Percentiles rank a stretch among this genome's conserved stretches.
Evolutionary conservation across 176 grass and related monocot species (phyloP).

Genomic region (Juncus inflexus): DNA sequence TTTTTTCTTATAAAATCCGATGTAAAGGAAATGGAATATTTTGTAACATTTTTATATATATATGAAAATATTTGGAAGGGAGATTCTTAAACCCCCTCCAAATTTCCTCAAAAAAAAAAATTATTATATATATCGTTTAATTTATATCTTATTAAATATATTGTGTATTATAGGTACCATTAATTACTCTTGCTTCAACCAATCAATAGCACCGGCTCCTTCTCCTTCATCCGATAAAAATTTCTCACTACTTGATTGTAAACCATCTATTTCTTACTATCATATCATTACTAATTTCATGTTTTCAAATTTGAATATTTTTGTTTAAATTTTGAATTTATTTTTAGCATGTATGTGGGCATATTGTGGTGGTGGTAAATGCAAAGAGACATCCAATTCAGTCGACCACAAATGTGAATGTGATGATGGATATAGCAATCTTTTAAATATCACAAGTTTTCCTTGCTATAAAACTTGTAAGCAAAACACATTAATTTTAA

Average conservation of each 20-base stretch:
- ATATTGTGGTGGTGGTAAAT: slow-evolving; percentile 66
- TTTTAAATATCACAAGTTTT: slow-evolving; percentile 58
- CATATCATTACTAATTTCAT: background rate
- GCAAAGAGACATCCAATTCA: slow-evolving; percentile 44
- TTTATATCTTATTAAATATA: too few relatives aligned
- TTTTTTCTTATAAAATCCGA: too few relatives aligned
- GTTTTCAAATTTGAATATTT: background rate
- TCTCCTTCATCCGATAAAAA: slow-evolving; percentile 30
- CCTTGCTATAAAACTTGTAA: slow-evolving; percentile 74
- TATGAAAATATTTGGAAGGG: too few relatives aligned
- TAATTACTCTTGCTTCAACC: slow-evolving; percentile 45
- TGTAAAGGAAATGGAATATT: too few relatives aligned
- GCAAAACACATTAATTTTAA: slow-evolving; percentile 6
- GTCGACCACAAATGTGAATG: slow-evolving; percentile 54
- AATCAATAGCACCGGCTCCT: slow-evolving; percentile 23
- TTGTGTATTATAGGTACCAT: slow-evolving; percentile 56
- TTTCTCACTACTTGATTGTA: slow-evolving; percentile 55
- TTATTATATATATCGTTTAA: too few relatives aligned
- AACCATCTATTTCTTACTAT: slow-evolving; percentile 13
- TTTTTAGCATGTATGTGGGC: slow-evolving; percentile 53
- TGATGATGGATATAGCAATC: slow-evolving; percentile 59
- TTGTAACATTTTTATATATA: too few relatives aligned
- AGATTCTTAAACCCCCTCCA: too few relatives aligned
- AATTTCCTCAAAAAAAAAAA: too few relatives aligned
- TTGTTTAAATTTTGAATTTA: background rate